Conservation (phyloP, 495 filamentous ascomycete genomes). For the Penicillium steckii region DNA sequence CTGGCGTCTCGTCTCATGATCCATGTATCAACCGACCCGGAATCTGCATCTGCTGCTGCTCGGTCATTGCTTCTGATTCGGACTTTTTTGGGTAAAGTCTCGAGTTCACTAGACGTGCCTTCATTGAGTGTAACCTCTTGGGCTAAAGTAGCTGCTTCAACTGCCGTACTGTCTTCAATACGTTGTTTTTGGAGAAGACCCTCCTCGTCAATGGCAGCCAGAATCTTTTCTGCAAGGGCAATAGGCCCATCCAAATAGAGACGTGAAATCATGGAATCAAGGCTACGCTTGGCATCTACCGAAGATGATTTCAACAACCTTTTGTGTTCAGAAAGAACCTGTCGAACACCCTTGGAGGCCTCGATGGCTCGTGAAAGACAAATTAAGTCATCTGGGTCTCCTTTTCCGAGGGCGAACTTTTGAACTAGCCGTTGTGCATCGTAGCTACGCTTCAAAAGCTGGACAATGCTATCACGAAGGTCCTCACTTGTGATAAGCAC, state of each 20-base stretch:
- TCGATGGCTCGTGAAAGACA: slow-evolving; percentile 77
- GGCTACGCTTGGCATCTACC: slow-evolving; percentile 29
- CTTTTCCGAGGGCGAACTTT: slow-evolving; percentile 86
- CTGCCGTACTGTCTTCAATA: slow-evolving; percentile 68
- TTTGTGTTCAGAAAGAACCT: slow-evolving; percentile 35
- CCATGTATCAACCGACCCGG: slow-evolving; percentile 61
- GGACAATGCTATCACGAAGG: slow-evolving; percentile 64
- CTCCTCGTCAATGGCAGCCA: slow-evolving; percentile 87
- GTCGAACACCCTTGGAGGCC: slow-evolving; percentile 68
- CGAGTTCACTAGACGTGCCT: slow-evolving; percentile 48
- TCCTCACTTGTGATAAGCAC: slow-evolving; percentile 60
- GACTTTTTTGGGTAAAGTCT: slow-evolving; percentile 43
- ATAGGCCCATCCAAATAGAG: slow-evolving; percentile 68
- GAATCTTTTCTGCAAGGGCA: slow-evolving; percentile 67
- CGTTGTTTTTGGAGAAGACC: slow-evolving; percentile 76
- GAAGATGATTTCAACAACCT: neutral
- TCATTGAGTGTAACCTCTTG: slow-evolving; percentile 63
- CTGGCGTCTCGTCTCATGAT: slow-evolving; percentile 81
- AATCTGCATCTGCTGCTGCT: slow-evolving; percentile 29
- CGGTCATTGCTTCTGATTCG: slow-evolving; percentile 33
- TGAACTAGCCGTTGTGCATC: slow-evolving; percentile 90
- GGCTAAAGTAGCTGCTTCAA: slow-evolving; percentile 65
- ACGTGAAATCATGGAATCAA: slow-evolving; percentile 56
- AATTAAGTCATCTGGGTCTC: slow-evolving; percentile 92
- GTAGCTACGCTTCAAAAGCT: slow-evolving; percentile 71